Conservation (phyloP, 2,329 filamentous ascomycete species). For the Moelleriella libera region DNA sequence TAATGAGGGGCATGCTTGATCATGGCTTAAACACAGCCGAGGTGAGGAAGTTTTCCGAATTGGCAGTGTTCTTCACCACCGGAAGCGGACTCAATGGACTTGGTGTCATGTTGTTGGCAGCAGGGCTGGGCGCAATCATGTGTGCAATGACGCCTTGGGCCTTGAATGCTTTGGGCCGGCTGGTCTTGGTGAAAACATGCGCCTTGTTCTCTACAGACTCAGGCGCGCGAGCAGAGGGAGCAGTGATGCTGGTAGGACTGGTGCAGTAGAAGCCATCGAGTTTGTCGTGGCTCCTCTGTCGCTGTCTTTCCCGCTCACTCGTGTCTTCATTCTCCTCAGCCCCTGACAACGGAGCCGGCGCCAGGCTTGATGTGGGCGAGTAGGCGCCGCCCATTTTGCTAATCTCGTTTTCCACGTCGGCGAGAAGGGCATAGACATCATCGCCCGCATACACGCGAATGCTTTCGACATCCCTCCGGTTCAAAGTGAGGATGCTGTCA, state of each 20-base stretch:
- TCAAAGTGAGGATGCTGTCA: constrained; percentile 10
- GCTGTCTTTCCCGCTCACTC: constrained; percentile 22
- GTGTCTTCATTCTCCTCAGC: neutral
- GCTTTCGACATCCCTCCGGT: constrained; percentile 40
- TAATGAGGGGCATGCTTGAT: constrained; percentile 3
- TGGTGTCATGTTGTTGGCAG: too few relatives aligned
- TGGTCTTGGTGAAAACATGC: too few relatives aligned
- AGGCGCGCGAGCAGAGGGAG: neutral
- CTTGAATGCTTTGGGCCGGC: too few relatives aligned
- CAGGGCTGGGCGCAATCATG: too few relatives aligned
- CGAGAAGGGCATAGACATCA: constrained; percentile 51
- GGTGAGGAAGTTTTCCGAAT: too few relatives aligned
- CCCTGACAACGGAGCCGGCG: neutral
- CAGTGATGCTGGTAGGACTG: constrained; percentile 5
- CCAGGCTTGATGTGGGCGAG: neutral
- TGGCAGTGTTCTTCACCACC: too few relatives aligned
- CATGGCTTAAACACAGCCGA: constrained; percentile 34
- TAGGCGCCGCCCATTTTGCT: constrained; percentile 17
- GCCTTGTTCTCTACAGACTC: constrained; percentile 8
- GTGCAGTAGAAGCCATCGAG: constrained; percentile 19
- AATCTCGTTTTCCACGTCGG: constrained; percentile 44
- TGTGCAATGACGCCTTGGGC: too few relatives aligned
- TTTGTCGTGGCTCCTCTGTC: constrained; percentile 36
- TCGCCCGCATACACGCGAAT: constrained; percentile 56
- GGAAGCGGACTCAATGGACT: too few relatives aligned